phyloP scores from a whole-genome alignment of 225 moss, liverwort and hornwort genomes.

The Physcomitrium patens region DNA sequence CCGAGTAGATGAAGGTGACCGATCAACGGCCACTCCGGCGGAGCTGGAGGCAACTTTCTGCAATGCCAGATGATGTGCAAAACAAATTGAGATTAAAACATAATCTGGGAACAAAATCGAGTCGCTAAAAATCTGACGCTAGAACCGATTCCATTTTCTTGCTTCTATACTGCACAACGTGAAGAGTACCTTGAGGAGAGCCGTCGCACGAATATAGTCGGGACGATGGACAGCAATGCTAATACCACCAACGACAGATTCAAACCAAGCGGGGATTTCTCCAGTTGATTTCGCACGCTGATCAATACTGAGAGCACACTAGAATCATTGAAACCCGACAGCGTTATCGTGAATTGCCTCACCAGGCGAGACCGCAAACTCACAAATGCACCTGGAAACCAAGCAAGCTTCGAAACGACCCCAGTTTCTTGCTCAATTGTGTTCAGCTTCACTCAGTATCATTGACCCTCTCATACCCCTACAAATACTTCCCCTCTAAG shows the following conservation, averaged over 20 bases:
- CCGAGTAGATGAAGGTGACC: slow-evolving; percentile 57
- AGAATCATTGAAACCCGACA: slow-evolving; percentile 19
- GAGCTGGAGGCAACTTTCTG: slow-evolving; percentile 55
- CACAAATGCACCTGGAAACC: neutral
- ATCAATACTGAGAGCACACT: slow-evolving; percentile 27
- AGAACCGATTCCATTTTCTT: neutral
- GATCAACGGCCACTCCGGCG: slow-evolving; percentile 52
- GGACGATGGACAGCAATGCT: slow-evolving; percentile 33
- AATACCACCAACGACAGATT: slow-evolving; percentile 41
- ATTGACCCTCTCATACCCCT: too few relatives aligned
- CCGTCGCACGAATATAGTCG: slow-evolving; percentile 42
- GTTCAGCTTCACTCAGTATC: neutral
- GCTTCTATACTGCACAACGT: neutral
- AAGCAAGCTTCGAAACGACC: slow-evolving; percentile 12
- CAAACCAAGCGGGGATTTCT: slow-evolving; percentile 44
- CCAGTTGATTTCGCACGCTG: slow-evolving; percentile 31
- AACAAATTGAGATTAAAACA: slow-evolving; percentile 2
- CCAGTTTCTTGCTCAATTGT: neutral
- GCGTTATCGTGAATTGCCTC: slow-evolving; percentile 24
- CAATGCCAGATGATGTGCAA: neutral
- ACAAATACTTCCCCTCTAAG: too few relatives aligned
- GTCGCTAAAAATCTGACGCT: neutral
- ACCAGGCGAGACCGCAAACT: neutral
- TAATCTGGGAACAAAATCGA: neutral
- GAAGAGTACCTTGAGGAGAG: slow-evolving; percentile 35